phyloP scores from a whole-genome alignment of 192 early-diverging fungal genomes.

The Coemansia sp. region DNA sequence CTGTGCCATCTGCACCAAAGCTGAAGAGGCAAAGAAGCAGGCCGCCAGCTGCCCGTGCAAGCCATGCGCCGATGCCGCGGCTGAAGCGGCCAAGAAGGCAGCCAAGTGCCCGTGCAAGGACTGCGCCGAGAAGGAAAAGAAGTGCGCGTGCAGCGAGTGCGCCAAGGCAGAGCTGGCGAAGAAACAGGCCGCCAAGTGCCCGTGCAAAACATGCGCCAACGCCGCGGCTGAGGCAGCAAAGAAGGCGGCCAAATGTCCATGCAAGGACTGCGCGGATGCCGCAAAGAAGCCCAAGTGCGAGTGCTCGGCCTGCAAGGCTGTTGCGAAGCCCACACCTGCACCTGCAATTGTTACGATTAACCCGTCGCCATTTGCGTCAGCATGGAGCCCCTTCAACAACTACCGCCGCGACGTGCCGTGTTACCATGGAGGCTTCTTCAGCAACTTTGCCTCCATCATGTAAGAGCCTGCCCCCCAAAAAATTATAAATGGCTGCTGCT shows the following conservation, averaged over 20 bases:
- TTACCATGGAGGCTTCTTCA: slow-evolving; percentile 50
- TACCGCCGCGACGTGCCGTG: slow-evolving; percentile 51
- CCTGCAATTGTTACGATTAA: slow-evolving; percentile 26
- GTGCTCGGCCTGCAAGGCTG: slow-evolving; percentile 23
- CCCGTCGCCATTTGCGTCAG: slow-evolving; percentile 51
- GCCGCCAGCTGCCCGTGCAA: slow-evolving; percentile 36
- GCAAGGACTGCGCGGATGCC: slow-evolving; percentile 15
- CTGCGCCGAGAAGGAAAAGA: slow-evolving; percentile 6
- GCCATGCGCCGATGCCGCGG: slow-evolving; percentile 33
- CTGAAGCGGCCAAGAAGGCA: slow-evolving; percentile 29
- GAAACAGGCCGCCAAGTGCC: slow-evolving; percentile 31
- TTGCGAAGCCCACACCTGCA: slow-evolving; percentile 15
- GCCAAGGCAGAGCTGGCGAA: slow-evolving; percentile 32
- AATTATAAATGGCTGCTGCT: not conserved
- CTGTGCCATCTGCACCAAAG: slow-evolving; percentile 31
- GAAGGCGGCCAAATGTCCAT: slow-evolving; percentile 9
- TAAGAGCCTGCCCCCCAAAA: slow-evolving; percentile 4
- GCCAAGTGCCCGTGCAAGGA: slow-evolving; percentile 22
- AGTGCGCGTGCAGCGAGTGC: slow-evolving; percentile 15
- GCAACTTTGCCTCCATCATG: slow-evolving; percentile 45
- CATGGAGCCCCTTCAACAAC: slow-evolving; percentile 58
- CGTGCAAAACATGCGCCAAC: slow-evolving; percentile 29
- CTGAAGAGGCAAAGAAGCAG: slow-evolving; percentile 34
- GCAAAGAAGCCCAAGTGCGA: slow-evolving; percentile 20
- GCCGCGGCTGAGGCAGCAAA: slow-evolving; percentile 27